Evolutionary conservation across 768 basidiomycete species (phyloP).

Genomic region (Agrocybe pediades): DNA sequence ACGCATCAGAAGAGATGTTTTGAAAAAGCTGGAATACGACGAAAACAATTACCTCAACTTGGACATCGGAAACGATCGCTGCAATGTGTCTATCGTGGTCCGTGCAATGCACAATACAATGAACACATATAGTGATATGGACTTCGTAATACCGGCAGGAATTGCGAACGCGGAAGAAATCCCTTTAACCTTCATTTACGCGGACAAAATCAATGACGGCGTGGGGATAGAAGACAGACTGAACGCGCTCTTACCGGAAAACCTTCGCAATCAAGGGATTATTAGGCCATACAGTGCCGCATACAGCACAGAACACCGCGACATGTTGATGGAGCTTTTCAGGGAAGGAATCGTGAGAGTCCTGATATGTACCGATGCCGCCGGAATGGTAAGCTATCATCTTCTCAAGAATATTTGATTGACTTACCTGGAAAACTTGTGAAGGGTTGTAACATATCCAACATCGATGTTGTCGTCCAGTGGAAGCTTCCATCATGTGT

Average conservation of each 20-base stretch:
- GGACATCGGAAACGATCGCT: too few species aligned
- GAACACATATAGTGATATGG: constrained; percentile 30
- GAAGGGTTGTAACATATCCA: constrained; percentile 30
- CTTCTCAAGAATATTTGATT: too few species aligned
- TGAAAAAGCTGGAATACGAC: too few species aligned
- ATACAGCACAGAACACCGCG: constrained; percentile 21
- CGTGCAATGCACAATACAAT: constrained; percentile 33
- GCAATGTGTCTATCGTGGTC: constrained; percentile 32
- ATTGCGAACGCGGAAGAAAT: too few species aligned
- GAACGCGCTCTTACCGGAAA: constrained; percentile 8
- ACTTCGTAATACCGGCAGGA: too few species aligned
- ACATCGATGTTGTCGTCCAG: constrained; percentile 35
- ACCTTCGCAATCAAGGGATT: constrained; percentile 11
- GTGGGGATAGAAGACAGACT: constrained; percentile 27
- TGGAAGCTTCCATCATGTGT: constrained; percentile 30
- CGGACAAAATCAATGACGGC: too few species aligned
- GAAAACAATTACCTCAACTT: too few species aligned
- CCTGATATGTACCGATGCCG: too few species aligned
- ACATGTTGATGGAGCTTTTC: too few species aligned
- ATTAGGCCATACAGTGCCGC: constrained; percentile 29
- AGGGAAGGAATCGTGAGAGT: constrained; percentile 25
- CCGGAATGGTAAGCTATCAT: too few species aligned
- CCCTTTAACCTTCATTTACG: too few species aligned
- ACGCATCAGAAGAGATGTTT: too few species aligned
- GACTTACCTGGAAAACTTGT: not conserved